Evolutionary conservation across 176 grass and related monocot species (phyloP).

Genomic region (Chrysopogon serrulatus): DNA sequence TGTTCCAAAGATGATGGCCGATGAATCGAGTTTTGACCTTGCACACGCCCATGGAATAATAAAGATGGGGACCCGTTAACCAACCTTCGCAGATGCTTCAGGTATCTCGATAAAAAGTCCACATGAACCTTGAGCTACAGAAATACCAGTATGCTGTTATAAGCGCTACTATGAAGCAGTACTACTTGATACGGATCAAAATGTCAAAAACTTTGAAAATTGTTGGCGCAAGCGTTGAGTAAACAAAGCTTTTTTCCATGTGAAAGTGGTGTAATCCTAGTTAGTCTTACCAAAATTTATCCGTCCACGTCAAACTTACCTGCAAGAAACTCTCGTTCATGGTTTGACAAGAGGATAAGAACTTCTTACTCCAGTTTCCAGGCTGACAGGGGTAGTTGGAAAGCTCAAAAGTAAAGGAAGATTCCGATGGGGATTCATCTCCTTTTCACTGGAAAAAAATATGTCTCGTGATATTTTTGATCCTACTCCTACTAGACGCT

Average conservation of each 20-base stretch:
- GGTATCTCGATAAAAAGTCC: not conserved
- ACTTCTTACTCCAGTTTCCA: not conserved
- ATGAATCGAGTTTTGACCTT: constrained; percentile 18
- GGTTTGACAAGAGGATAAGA: constrained; percentile 10
- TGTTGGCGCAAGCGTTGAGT: not conserved
- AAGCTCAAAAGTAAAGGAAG: not conserved
- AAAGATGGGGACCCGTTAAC: not conserved
- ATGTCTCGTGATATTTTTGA: not conserved
- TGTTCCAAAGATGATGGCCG: not conserved
- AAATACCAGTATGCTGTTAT: not conserved
- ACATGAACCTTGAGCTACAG: not conserved
- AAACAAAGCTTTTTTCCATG: not conserved
- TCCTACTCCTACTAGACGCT: not conserved
- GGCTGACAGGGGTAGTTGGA: not conserved
- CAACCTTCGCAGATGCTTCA: not conserved
- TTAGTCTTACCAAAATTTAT: not conserved
- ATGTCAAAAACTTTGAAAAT: not conserved
- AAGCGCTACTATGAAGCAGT: not conserved
- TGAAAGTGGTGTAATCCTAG: not conserved
- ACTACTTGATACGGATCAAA: not conserved
- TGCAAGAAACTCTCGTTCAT: constrained; percentile 17
- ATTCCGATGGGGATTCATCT: not conserved
- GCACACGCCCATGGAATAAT: not conserved
- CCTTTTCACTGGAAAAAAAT: not conserved
- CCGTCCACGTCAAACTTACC: constrained; percentile 27